Evolutionary conservation across 768 basidiomycete genomes (phyloP).

Genomic region (Suillus plorans): DNA sequence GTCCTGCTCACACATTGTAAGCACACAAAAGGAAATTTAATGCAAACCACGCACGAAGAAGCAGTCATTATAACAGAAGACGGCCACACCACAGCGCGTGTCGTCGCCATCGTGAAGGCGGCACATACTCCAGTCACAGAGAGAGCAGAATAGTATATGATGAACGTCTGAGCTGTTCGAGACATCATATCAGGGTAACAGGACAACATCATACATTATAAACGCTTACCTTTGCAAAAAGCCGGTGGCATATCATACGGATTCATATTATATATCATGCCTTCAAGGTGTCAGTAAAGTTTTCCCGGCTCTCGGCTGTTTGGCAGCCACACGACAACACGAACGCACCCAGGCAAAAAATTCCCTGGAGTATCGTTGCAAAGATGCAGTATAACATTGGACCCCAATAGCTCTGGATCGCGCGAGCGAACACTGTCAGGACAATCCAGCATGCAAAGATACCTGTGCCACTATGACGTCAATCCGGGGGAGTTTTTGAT

Average conservation of each 20-base stretch:
- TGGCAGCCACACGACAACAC: neutral
- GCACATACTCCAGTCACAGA: slow-evolving; percentile 44
- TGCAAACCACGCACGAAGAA: slow-evolving; percentile 20
- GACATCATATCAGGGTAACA: slow-evolving; percentile 9
- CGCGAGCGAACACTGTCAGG: slow-evolving; percentile 43
- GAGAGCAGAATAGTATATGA: slow-evolving; percentile 44
- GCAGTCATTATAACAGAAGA: slow-evolving; percentile 25
- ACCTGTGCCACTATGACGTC: slow-evolving; percentile 35
- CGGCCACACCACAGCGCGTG: slow-evolving; percentile 43
- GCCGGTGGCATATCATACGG: slow-evolving; percentile 54
- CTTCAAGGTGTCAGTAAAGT: slow-evolving; percentile 30
- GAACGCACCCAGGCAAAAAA: slow-evolving; percentile 58
- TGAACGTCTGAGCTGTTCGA: slow-evolving; percentile 40
- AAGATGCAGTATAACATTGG: slow-evolving; percentile 49
- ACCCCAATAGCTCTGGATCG: slow-evolving; percentile 46
- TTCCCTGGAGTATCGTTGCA: slow-evolving; percentile 50
- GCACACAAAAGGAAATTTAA: neutral
- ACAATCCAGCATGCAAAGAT: slow-evolving; percentile 50
- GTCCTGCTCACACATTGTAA: slow-evolving; percentile 30
- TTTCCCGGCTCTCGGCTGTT: neutral
- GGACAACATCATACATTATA: slow-evolving; percentile 18
- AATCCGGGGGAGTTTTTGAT: neutral
- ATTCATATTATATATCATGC: slow-evolving; percentile 65
- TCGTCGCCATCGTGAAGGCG: slow-evolving; percentile 47
- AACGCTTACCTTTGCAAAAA: slow-evolving; percentile 55